These are phyloP conservation scores for Planoprotostelium fungivorum DNA, from an alignment of 78 protist species.

Conservation along the genomic window DNA sequence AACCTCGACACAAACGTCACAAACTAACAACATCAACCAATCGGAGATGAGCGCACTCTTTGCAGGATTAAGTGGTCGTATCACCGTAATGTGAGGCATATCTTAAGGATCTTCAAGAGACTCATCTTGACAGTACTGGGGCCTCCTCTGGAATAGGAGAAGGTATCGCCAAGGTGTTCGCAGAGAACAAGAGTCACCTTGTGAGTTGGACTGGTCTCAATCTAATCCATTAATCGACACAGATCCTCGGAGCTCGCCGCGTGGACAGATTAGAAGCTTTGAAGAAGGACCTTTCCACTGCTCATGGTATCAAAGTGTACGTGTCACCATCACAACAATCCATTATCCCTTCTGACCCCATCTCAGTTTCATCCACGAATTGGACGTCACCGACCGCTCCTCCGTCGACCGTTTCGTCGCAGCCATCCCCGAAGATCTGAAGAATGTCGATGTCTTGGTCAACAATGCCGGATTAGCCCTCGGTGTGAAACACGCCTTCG, in stretches of 20 bases:
- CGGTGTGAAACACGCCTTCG: slow-evolving; percentile 24
- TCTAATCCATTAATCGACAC: neutral
- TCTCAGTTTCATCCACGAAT: slow-evolving; percentile 14
- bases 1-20: too few species aligned
- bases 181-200: slow-evolving; percentile 40
- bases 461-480: slow-evolving; percentile 71
- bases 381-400: slow-evolving; percentile 38
- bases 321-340: neutral
- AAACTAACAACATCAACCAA: too few species aligned
- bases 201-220: slow-evolving; percentile 2
- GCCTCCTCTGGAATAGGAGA: slow-evolving; percentile 74
- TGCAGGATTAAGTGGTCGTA: neutral
- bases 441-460: slow-evolving; percentile 30
- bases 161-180: slow-evolving; percentile 47
- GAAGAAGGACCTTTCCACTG: neutral
- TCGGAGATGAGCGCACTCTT: too few species aligned
- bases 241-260: slow-evolving; percentile 59
- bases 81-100: neutral
- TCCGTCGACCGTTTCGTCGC: slow-evolving; percentile 25
- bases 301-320: neutral
- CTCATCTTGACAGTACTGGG: slow-evolving; percentile 38
- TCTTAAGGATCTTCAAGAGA: neutral
- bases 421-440: slow-evolving; percentile 27
- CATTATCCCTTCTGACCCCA: neutral
- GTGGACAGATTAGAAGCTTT: slow-evolving; percentile 39